Evolutionary conservation across 768 basidiomycete genomes (phyloP).

Genomic region (Xerocomus brunneocitrinus): DNA sequence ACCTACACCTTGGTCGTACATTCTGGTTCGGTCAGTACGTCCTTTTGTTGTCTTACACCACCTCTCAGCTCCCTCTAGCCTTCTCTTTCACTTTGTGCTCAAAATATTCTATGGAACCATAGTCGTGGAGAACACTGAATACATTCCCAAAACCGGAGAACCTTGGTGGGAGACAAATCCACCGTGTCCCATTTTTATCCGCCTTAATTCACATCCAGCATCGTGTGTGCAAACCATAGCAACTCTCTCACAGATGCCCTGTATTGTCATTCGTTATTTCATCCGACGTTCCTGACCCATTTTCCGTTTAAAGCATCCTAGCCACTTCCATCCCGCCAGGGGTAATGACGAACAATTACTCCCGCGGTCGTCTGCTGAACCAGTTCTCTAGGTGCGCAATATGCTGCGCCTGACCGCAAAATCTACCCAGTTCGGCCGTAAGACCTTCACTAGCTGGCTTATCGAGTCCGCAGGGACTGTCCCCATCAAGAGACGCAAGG

Average conservation of each 20-base stretch:
- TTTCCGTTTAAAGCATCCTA: slow-evolving; percentile 46
- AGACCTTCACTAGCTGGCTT: slow-evolving; percentile 85
- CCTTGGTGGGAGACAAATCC: slow-evolving; percentile 53
- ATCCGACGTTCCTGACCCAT: not conserved
- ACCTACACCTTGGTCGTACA: slow-evolving; percentile 59
- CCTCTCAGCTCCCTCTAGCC: slow-evolving; percentile 33
- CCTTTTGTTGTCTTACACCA: not conserved
- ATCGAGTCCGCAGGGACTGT: slow-evolving; percentile 87
- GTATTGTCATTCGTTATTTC: slow-evolving; percentile 39
- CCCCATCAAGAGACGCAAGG: slow-evolving; percentile 74
- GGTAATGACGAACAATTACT: slow-evolving; percentile 35
- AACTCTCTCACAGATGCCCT: slow-evolving; percentile 85
- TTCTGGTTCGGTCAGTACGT: slow-evolving; percentile 54
- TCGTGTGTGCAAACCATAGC: slow-evolving; percentile 83
- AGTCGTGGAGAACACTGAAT: slow-evolving; percentile 71
- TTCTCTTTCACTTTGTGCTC: slow-evolving; percentile 76
- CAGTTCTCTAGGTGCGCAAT: slow-evolving; percentile 53
- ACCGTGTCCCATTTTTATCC: not conserved
- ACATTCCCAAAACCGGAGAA: slow-evolving; percentile 65
- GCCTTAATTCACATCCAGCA: slow-evolving; percentile 40
- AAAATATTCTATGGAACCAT: slow-evolving; percentile 90
- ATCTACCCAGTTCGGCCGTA: slow-evolving; percentile 77
- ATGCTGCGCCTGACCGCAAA: slow-evolving; percentile 86
- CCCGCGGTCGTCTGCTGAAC: slow-evolving; percentile 3
- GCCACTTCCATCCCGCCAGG: slow-evolving; percentile 68